phyloP scores from a whole-genome alignment of 805 yeast species.

The Metschnikowia borealis region DNA sequence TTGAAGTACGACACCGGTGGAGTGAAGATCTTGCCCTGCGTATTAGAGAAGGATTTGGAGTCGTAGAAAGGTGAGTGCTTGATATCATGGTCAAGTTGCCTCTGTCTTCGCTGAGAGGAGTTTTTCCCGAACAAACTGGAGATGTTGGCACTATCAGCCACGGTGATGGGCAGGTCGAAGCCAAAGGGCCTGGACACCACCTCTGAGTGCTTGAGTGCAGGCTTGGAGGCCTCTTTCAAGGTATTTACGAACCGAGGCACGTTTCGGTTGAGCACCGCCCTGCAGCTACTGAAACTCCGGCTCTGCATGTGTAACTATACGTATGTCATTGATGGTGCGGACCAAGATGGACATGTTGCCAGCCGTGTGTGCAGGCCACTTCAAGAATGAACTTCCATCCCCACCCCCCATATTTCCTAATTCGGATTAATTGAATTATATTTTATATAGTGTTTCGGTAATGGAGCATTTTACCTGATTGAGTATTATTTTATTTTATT shows the following conservation, averaged over 20 bases:
- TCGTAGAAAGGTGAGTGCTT: conserved; percentile 43
- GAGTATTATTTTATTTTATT: too few species aligned
- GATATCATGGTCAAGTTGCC: conserved; percentile 39
- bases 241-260: conserved; percentile 36
- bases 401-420: too few species aligned
- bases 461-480: too few species aligned
- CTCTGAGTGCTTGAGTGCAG: conserved; percentile 32
- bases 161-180: conserved; percentile 21
- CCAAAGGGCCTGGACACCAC: conserved; percentile 38
- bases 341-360: background rate
- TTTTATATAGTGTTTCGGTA: too few species aligned
- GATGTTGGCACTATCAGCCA: conserved; percentile 15
- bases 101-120: conserved; percentile 36
- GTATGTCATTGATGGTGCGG: background rate
- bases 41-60: conserved; percentile 45
- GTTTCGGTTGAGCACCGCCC: conserved; percentile 9
- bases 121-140: conserved; percentile 28
- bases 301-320: background rate
- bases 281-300: conserved; percentile 10
- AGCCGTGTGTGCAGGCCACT: background rate
- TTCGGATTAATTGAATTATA: too few species aligned
- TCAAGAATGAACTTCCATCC: background rate
- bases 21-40: conserved; percentile 78
- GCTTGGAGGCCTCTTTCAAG: conserved; percentile 34
- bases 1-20: conserved; percentile 81